Evolutionary conservation across 2,329 filamentous ascomycete genomes (phyloP).

Genomic region (Diplodia intermedia): DNA sequence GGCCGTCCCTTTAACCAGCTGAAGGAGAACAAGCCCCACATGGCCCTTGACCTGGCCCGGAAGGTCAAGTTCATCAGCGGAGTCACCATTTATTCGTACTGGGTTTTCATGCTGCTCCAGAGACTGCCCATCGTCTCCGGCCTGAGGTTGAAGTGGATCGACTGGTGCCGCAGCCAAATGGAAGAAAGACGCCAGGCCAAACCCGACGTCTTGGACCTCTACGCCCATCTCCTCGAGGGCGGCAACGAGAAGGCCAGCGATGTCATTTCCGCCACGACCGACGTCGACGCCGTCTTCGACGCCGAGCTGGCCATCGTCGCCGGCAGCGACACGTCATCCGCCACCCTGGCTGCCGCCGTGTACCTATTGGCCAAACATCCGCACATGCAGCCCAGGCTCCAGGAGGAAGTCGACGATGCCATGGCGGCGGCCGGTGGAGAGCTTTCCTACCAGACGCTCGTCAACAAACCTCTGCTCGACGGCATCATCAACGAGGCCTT

Average conservation of each 20-base stretch:
- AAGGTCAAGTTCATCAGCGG: slow-evolving; percentile 35
- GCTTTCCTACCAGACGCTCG: slow-evolving; percentile 44
- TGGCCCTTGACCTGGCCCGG: slow-evolving; percentile 51
- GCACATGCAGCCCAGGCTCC: slow-evolving; percentile 42
- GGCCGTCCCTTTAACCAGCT: slow-evolving; percentile 55
- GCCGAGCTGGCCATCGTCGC: slow-evolving; percentile 59
- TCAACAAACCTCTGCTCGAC: slow-evolving; percentile 44
- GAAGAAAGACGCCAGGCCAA: background rate
- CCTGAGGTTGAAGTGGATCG: background rate
- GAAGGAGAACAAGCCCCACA: slow-evolving; percentile 50
- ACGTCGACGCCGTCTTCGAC: slow-evolving; percentile 57
- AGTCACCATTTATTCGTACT: background rate
- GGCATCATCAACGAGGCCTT: slow-evolving; percentile 53
- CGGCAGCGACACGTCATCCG: slow-evolving; percentile 55
- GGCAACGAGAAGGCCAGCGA: slow-evolving; percentile 51
- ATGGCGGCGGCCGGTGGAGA: slow-evolving; percentile 50
- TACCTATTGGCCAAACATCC: slow-evolving; percentile 55
- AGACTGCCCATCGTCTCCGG: slow-evolving; percentile 33
- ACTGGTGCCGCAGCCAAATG: slow-evolving; percentile 7
- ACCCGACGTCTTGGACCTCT: slow-evolving; percentile 50
- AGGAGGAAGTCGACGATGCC: slow-evolving; percentile 44
- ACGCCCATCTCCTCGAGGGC: slow-evolving; percentile 56
- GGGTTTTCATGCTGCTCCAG: slow-evolving; percentile 50
- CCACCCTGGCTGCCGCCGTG: slow-evolving; percentile 50
- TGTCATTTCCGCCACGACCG: slow-evolving; percentile 51